These are phyloP conservation scores for Calonectria henricotiae DNA, from an alignment of 2,329 filamentous ascomycete genomes.

Conservation along the genomic window DNA sequence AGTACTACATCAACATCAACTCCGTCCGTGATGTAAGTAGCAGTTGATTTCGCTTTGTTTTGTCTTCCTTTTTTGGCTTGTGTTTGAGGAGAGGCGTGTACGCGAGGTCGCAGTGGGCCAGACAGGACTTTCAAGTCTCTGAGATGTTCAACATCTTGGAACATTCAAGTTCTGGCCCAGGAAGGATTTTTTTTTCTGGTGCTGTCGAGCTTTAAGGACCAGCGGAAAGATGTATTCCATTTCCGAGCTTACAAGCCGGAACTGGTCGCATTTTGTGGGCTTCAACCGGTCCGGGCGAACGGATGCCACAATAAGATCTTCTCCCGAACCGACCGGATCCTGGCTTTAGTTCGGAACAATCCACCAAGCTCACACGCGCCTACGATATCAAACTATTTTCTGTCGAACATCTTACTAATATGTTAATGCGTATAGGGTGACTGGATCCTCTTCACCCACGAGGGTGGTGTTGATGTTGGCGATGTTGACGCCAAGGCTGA, in stretches of 20 bases:
- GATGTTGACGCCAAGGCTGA: slow-evolving; percentile 99
- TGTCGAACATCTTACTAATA: slow-evolving; percentile 46
- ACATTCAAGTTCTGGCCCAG: slow-evolving; percentile 19
- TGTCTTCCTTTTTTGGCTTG: slow-evolving; percentile 34
- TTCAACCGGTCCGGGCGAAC: slow-evolving; percentile 58
- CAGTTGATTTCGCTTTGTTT: slow-evolving; percentile 47
- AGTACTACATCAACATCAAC: slow-evolving; percentile 99
- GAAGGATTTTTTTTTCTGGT: slow-evolving; percentile 30
- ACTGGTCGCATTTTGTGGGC: slow-evolving; percentile 49
- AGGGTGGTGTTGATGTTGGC: slow-evolving; percentile 99
- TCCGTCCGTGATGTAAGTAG: slow-evolving; percentile 97
- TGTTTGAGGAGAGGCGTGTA: slow-evolving; percentile 18
- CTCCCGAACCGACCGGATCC: slow-evolving; percentile 44
- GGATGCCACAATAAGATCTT: slow-evolving; percentile 58
- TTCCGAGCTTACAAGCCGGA: slow-evolving; percentile 43
- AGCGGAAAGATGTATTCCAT: slow-evolving; percentile 46
- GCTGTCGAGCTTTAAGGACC: slow-evolving; percentile 23
- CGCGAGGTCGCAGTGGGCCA: slow-evolving; percentile 8
- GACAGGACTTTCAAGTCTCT: background rate
- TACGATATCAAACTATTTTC: slow-evolving; percentile 31
- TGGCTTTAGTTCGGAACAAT: slow-evolving; percentile 41
- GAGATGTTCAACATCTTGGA: slow-evolving; percentile 8
- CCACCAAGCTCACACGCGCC: slow-evolving; percentile 36
- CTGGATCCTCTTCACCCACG: slow-evolving; percentile 99
- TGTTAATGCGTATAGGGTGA: slow-evolving; percentile 79